Evolutionary conservation across 1,139 yeast species (phyloP), one percentile per base, ranked within the genome.

Genomic region (Ogataea hybrid): DNA sequence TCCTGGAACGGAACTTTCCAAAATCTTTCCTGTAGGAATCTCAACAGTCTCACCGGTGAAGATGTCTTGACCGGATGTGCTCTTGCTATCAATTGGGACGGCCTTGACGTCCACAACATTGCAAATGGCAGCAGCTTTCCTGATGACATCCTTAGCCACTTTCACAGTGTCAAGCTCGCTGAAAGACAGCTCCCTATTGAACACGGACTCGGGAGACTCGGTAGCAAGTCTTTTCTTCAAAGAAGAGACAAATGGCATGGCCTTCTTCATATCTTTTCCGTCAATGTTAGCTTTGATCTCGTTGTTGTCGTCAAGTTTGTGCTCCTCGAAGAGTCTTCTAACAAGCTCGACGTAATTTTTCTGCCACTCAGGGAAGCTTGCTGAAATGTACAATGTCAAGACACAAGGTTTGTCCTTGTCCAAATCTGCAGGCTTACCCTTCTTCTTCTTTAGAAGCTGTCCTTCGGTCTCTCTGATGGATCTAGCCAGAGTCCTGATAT

Each of bases 281-380:
- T 57, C 59, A 46, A 84, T 81, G 59, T 69, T 77, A 51, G 77
- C 73, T 62, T 76, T 82, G 51, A 84, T 70, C 44, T 65, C 67
- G 55, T 74, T 75, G 66, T 73, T 81, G 61, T 84, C 89, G 48
- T 79, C 71, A 55, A 84, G 70, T 25, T 74, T 64, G 21, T 77
- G 79, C 36, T 63, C 64, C 52, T 84, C 92, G 60, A 84, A 86
- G 53, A 89, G 74, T 53, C 84, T 83, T 56, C 89, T 79, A 28
- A 88, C 94, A 46, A 92, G 67, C 52, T 86, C 92, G 58, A 92
- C 82, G 67, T 88, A 92, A 54, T 76, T 73, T 47, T 82, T 87
- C 69, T 92, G 98, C 98, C 98, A 92, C 56, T 84, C 92, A 35
- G 99, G 98, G 89, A 85, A 92, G 15, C 87, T 75, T 35, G 79